Conservation (phyloP, 768 basidiomycete genomes). For the Lentinula boryana region DNA sequence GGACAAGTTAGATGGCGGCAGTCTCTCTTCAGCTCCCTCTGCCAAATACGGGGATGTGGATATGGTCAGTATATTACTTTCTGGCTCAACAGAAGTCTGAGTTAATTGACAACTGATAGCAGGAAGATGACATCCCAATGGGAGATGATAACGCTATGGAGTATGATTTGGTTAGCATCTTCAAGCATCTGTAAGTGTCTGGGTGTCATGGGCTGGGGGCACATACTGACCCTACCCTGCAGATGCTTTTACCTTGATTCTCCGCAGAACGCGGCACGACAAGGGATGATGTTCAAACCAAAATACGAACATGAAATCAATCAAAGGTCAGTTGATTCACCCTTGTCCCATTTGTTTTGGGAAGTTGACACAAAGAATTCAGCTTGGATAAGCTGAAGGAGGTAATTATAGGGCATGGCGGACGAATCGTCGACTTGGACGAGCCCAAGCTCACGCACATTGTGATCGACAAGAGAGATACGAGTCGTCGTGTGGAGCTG, state of each 20-base stretch:
- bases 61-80: background rate
- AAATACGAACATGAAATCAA: slow-evolving; percentile 48
- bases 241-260: slow-evolving; percentile 91
- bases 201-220: background rate
- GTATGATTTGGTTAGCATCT: slow-evolving; percentile 76
- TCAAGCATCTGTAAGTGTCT: slow-evolving; percentile 68
- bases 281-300: slow-evolving; percentile 54
- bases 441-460: slow-evolving; percentile 85
- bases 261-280: slow-evolving; percentile 59
- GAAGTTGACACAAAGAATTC: background rate
- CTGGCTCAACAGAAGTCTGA: background rate
- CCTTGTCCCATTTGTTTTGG: background rate
- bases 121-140: slow-evolving; percentile 41
- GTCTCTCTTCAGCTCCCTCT: background rate
- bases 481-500: slow-evolving; percentile 63
- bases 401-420: slow-evolving; percentile 64
- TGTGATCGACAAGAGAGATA: slow-evolving; percentile 78
- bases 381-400: slow-evolving; percentile 53
- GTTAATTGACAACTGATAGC: background rate
- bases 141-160: slow-evolving; percentile 70
- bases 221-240: background rate
- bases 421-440: slow-evolving; percentile 58
- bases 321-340: slow-evolving; percentile 37
- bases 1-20: slow-evolving; percentile 3
- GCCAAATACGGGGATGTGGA: slow-evolving; percentile 16